A percentile compares a stretch with the other conserved stretches of the same genome.
Conservation (phyloP, 2,329 filamentous ascomycete genomes). For the Fusarium graminum region DNA sequence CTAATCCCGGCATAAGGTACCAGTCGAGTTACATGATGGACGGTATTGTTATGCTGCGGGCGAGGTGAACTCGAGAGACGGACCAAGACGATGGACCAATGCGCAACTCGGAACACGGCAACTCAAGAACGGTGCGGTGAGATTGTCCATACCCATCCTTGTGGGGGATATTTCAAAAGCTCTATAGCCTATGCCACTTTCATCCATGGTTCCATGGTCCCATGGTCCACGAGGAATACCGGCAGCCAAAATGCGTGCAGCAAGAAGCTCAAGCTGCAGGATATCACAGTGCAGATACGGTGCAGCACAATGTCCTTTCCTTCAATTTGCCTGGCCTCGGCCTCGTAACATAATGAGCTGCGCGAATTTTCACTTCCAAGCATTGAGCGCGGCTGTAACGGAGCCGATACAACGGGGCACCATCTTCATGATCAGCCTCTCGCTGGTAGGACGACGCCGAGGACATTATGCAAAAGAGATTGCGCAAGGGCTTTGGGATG, state of each 20-base stretch:
- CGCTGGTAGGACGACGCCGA: constrained; percentile 13
- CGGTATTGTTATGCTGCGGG: constrained; percentile 24
- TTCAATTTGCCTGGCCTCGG: neutral
- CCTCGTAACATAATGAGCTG: constrained; percentile 24
- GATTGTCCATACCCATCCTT: constrained; percentile 41
- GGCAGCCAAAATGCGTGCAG: constrained; percentile 22
- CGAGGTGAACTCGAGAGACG: constrained; percentile 1
- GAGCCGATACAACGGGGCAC: constrained; percentile 18
- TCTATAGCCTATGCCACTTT: constrained; percentile 37
- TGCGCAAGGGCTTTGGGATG: constrained; percentile 26
- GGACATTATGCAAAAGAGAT: constrained; percentile 33
- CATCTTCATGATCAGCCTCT: constrained; percentile 1
- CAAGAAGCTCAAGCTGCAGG: constrained; percentile 19
- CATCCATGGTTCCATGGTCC: constrained; percentile 34
- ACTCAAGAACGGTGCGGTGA: constrained; percentile 45
- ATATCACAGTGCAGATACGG: constrained; percentile 31
- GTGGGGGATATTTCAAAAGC: constrained; percentile 43
- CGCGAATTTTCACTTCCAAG: constrained; percentile 38
- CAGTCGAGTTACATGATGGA: constrained; percentile 29
- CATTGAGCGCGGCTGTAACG: constrained; percentile 20
- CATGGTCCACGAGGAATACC: constrained; percentile 21
- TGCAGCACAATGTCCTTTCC: constrained; percentile 7
- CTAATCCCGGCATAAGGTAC: constrained; percentile 33
- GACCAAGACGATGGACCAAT: constrained; percentile 18
- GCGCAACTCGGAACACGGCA: constrained; percentile 50